Conservation (phyloP, 768 basidiomycete species). For the Crepidotus variabilis region DNA sequence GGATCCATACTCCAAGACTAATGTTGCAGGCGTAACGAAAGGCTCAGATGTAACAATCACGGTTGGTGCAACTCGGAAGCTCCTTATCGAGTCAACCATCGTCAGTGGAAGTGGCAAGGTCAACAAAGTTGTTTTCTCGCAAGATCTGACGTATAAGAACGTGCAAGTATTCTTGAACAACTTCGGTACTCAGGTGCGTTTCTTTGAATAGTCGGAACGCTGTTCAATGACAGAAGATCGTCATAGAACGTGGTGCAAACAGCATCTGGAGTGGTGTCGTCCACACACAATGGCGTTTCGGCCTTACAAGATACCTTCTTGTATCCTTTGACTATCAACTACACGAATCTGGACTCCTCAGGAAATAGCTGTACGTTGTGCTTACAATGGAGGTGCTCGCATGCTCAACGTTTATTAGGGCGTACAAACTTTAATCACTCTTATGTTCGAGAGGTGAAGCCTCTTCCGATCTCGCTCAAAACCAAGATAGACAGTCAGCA, state of each 20-base stretch:
- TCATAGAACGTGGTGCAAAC: not conserved
- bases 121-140: slow-evolving; percentile 57
- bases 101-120: slow-evolving; percentile 54
- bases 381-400: not conserved
- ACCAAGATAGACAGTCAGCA: slow-evolving; percentile 61
- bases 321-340: slow-evolving; percentile 44
- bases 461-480: slow-evolving; percentile 54
- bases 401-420: slow-evolving; percentile 28
- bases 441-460: slow-evolving; percentile 55
- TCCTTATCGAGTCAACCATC: slow-evolving; percentile 62
- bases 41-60: slow-evolving; percentile 56
- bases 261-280: slow-evolving; percentile 36
- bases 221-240: not conserved
- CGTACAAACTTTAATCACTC: slow-evolving; percentile 61
- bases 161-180: slow-evolving; percentile 56
- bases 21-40: slow-evolving; percentile 33
- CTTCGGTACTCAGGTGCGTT: slow-evolving; percentile 33
- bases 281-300: slow-evolving; percentile 38
- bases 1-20: slow-evolving; percentile 51
- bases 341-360: slow-evolving; percentile 30
- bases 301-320: slow-evolving; percentile 38
- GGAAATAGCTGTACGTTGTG: slow-evolving; percentile 31
- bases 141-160: slow-evolving; percentile 58
- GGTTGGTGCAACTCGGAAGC: slow-evolving; percentile 49
- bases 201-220: not conserved